phyloP scores from a whole-genome alignment of 106 monocot genomes.

The Iris macrosiphon region DNA sequence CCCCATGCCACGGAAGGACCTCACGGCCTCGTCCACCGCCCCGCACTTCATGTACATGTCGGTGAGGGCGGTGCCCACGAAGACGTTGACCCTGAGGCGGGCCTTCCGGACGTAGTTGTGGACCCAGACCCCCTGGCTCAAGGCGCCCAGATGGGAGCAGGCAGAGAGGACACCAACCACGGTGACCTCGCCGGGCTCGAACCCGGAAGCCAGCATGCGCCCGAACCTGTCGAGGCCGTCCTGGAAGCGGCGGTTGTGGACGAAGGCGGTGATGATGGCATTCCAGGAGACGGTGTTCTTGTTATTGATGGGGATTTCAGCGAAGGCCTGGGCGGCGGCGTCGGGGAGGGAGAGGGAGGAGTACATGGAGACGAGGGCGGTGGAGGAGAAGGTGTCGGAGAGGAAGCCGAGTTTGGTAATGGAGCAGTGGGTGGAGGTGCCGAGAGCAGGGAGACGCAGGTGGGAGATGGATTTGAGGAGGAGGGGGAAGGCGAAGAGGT shows the following conservation, averaged over 20 bases:
- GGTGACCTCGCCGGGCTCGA: slow-evolving; percentile 20
- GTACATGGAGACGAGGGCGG: slow-evolving; percentile 23
- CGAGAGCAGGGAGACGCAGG: not conserved
- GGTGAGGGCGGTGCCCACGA: slow-evolving; percentile 22
- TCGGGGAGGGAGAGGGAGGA: not conserved
- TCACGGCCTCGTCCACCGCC: slow-evolving; percentile 12
- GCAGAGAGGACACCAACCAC: slow-evolving; percentile 17
- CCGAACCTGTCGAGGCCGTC: slow-evolving; percentile 19
- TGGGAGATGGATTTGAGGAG: slow-evolving; percentile 7
- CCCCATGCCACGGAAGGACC: slow-evolving; percentile 12
- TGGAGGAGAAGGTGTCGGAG: slow-evolving; percentile 5
- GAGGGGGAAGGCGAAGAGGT: slow-evolving; percentile 7
- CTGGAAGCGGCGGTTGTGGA: slow-evolving; percentile 20
- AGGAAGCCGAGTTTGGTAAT: slow-evolving; percentile 1
- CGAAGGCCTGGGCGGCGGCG: slow-evolving; percentile 11
- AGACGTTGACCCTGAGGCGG: slow-evolving; percentile 15
- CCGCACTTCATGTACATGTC: slow-evolving; percentile 43
- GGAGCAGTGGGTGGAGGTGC: slow-evolving; percentile 8
- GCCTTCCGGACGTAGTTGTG: slow-evolving; percentile 11
- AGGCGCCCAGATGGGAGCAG: slow-evolving; percentile 24
- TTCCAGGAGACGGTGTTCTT: slow-evolving; percentile 28
- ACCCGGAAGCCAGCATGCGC: slow-evolving; percentile 2
- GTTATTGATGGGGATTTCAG: slow-evolving; percentile 25
- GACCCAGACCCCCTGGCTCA: slow-evolving; percentile 31
- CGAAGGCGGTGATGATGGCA: slow-evolving; percentile 23